Evolutionary conservation across 75 land plant genomes (phyloP), one percentile per base, ranked within the genome.

Genomic region (Picea sitchensis): DNA sequence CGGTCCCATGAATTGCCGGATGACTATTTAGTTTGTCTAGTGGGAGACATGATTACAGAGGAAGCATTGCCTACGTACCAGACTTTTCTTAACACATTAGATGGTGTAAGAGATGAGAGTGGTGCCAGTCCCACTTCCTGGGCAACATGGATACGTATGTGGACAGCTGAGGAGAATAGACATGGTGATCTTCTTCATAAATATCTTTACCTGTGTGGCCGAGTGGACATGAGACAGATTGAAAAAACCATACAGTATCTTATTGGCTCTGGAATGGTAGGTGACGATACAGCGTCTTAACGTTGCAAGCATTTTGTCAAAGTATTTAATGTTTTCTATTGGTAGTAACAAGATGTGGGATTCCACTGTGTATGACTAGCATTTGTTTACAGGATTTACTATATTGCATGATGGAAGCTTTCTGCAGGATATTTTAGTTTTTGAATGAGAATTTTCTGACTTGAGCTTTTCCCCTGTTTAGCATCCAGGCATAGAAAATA

Each of bases 111-210:
- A 30, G 91, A 89, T 61, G 86, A 86, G 68, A 88, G 87, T 12
- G 88, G 90, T 20, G 82, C 78, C 3, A 80, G 84, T 61, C 78
- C 54, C 5, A 79, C 84, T 47, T 63, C 89, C 44, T 90, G 90
- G 85, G 91, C 84, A 5, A 65, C 72, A 58, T 92, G 91, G 92
- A 85, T 80, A 2, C 82, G 92, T 59, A 79, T 86, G 0, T 91
- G 91, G 93, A 86, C 86, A 67, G 88, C 91, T 51, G 83, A 86
- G 73, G 91, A 89, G 79, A 76, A 91, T 78, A 76, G 91, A 58
- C 91, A 89, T 76, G 91, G 91, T 20, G 89, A 89, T 32, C 82
- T 89, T 62, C 86, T 90, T n/a, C 85, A 90, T 80, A 80, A 88
- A 80, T 90, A 90, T 62, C 86, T 90, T 20, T 87, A 85, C 76